Evolutionary conservation across 495 filamentous ascomycete species (phyloP).

Genomic region (Amniculicola lignicola): DNA sequence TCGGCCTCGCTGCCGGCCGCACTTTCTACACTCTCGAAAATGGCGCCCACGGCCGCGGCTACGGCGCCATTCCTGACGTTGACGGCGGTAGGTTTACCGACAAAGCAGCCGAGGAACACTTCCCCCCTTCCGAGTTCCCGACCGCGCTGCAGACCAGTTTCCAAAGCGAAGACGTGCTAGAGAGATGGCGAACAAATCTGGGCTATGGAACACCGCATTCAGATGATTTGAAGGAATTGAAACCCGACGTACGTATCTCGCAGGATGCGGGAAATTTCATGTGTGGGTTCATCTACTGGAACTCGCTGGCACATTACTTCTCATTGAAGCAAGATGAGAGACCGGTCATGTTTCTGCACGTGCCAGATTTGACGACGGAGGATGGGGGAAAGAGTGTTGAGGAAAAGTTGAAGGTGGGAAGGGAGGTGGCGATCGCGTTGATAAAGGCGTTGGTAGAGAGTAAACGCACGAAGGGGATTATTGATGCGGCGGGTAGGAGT

Average conservation of each 20-base stretch:
- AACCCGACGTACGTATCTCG: slow-evolving; percentile 53
- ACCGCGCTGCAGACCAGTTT: slow-evolving; percentile 49
- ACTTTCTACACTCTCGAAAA: slow-evolving; percentile 67
- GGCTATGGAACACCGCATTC: neutral
- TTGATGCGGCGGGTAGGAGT: neutral
- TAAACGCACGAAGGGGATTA: slow-evolving; percentile 5
- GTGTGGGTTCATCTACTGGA: slow-evolving; percentile 86
- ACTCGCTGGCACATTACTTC: slow-evolving; percentile 56
- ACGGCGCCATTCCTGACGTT: slow-evolving; percentile 66
- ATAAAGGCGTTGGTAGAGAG: slow-evolving; percentile 64
- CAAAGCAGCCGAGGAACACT: slow-evolving; percentile 51
- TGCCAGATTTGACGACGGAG: slow-evolving; percentile 62
- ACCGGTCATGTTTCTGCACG: slow-evolving; percentile 73
- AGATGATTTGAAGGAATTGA: neutral
- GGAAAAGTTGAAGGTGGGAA: slow-evolving; percentile 56
- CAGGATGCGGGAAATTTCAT: slow-evolving; percentile 76
- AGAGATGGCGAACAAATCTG: slow-evolving; percentile 52
- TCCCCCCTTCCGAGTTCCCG: slow-evolving; percentile 44
- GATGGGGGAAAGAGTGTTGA: slow-evolving; percentile 45
- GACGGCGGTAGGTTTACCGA: slow-evolving; percentile 57
- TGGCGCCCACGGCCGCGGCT: slow-evolving; percentile 71
- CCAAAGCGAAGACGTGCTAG: slow-evolving; percentile 53
- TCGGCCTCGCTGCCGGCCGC: slow-evolving; percentile 75
- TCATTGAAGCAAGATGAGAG: slow-evolving; percentile 17
- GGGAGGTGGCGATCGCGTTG: slow-evolving; percentile 62